A percentile compares a stretch with the other conserved stretches of the same genome.
These are phyloP conservation scores for Ophiostoma sp. DNA, from an alignment of 2,329 filamentous ascomycete genomes.

Conservation along the genomic window DNA sequence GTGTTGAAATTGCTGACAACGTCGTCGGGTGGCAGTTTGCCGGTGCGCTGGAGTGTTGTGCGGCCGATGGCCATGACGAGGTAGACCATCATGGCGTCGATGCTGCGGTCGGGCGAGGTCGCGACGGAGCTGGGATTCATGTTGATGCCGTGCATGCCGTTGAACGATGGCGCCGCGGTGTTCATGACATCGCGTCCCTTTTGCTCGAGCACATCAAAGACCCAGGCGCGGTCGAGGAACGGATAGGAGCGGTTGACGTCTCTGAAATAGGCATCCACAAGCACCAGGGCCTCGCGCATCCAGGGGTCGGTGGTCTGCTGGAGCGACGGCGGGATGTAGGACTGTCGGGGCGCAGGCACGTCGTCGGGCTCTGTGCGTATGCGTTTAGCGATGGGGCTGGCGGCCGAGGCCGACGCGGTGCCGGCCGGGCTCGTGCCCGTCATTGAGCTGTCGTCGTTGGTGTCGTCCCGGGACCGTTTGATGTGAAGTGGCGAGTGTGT, in stretches of 20 bases:
- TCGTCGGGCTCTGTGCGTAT: background rate
- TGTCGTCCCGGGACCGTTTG: constrained; percentile 6
- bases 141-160: background rate
- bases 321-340: constrained; percentile 27
- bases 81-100: constrained; percentile 37
- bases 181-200: constrained; percentile 23
- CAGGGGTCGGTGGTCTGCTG: constrained; percentile 23
- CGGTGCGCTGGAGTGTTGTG: constrained; percentile 40
- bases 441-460: background rate
- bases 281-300: constrained; percentile 26
- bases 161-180: background rate
- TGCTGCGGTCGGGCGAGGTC: background rate
- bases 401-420: background rate
- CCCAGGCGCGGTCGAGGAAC: constrained; percentile 38
- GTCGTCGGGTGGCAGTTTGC: constrained; percentile 35
- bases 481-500: background rate
- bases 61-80: constrained; percentile 44
- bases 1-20: constrained; percentile 31
- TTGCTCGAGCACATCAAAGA: constrained; percentile 35
- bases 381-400: background rate
- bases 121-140: constrained; percentile 20
- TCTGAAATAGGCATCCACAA: constrained; percentile 44
- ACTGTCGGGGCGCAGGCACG: background rate
- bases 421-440: background rate
- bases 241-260: constrained; percentile 44